Evolutionary conservation across 768 basidiomycete genomes (phyloP).

Genomic region (Grammothele lineata): DNA sequence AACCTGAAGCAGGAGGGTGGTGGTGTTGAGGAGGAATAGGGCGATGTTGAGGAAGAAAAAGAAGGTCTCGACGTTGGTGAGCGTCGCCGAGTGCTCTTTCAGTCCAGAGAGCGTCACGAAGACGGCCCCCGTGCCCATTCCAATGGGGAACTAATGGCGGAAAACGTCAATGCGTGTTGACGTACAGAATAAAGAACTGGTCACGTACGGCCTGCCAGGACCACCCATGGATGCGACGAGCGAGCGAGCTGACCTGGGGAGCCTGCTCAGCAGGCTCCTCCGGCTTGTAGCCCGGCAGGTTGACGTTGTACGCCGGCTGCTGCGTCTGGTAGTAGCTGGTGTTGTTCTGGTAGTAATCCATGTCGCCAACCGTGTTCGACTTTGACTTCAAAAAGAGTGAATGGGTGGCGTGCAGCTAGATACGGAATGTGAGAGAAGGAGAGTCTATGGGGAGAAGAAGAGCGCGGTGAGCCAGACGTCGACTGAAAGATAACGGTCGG

Average conservation of each 20-base stretch:
- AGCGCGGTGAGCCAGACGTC: no score
- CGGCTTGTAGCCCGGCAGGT: not conserved
- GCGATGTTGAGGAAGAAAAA: constrained; percentile 46
- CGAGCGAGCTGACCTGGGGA: constrained; percentile 29
- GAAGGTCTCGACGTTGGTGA: constrained; percentile 36
- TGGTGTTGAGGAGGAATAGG: constrained; percentile 39
- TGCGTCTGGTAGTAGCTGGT: not conserved
- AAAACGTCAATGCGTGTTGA: constrained; percentile 25
- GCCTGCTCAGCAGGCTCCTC: not conserved
- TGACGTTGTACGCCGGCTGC: constrained; percentile 13
- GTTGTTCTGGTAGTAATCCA: constrained; percentile 5
- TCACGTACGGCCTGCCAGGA: constrained; percentile 44
- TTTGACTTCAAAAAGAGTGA: not conserved
- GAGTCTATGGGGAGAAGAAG: no score
- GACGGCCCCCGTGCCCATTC: constrained; percentile 48
- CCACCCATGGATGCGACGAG: constrained; percentile 46
- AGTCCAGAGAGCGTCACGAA: constrained; percentile 43
- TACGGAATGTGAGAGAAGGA: no score
- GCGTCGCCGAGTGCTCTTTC: constrained; percentile 28
- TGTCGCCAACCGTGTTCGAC: not conserved
- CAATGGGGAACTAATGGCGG: constrained; percentile 38
- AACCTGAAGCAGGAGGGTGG: constrained; percentile 39
- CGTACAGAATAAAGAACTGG: not conserved
- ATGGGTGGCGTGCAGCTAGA: no score
- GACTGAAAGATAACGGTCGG: no score